Conservation (phyloP, 179 eudicot species). For the Silene coronaria region DNA sequence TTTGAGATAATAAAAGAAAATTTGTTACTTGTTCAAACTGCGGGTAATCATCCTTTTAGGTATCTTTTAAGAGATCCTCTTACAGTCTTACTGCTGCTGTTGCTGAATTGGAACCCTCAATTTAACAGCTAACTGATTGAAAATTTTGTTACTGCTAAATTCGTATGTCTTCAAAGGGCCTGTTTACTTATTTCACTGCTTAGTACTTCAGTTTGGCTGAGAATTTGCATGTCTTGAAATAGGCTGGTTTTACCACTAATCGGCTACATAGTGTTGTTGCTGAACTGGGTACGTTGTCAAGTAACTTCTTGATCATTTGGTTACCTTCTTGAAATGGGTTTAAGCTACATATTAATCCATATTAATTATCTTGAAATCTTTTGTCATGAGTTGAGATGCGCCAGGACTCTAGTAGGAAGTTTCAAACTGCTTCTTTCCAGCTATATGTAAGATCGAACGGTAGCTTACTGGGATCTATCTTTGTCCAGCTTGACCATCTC, state of each 20-base stretch:
- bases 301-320: background rate
- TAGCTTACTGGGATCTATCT: too few relatives aligned
- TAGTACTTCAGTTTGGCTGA: background rate
- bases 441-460: background rate
- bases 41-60: background rate
- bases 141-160: background rate
- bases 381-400: background rate
- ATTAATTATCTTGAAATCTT: background rate
- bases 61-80: too few relatives aligned
- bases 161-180: background rate
- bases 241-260: background rate
- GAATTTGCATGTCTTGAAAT: background rate
- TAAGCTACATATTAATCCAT: background rate
- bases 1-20: slow-evolving; percentile 2
- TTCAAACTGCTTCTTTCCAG: background rate
- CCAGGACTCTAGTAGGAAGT: background rate
- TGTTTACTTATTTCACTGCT: background rate
- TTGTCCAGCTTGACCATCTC: background rate
- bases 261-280: background rate
- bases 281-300: background rate
- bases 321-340: background rate
- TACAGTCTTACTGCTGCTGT: background rate
- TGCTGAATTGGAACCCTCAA: background rate
- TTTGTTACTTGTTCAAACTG: background rate
- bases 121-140: background rate